Evolutionary conservation across 176 grass and related monocot genomes (phyloP), one percentile per base, ranked within the genome.

Genomic region (Panicum miliaceum): DNA sequence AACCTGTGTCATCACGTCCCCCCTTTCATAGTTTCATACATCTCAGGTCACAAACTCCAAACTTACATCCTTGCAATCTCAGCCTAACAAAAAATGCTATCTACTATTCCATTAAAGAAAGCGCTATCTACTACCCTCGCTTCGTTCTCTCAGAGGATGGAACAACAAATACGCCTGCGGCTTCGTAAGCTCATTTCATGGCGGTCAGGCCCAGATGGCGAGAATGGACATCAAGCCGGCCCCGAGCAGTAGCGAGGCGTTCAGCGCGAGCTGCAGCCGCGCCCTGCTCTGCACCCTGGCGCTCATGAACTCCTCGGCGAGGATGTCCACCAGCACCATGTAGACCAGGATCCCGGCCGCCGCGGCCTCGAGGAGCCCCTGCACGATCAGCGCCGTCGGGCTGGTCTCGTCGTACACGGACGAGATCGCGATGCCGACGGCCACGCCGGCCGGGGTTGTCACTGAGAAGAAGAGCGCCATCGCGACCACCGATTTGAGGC

Each of bases 291-390:
- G 95, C 60, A 93, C 95, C 32, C 43, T 72, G 11, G 64, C 57
- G 48, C 81, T 92, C 79, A 62, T 80, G 67, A 94, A 91, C 36
- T 94, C 92, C 85, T 89, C 87, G 3, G 84, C 89, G 3, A 94
- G 86, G 43, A 94, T 76, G 69, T 94, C 89, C 12, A 91, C 92
- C 6, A 94, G 84, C 1, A 89, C 84, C 92, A 94, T 97, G 67
- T 94, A 97, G 14, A 92, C 59, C 29, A 92, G 80, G 42, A 97
- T 97, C 77, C 95, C 92, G 0, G 95, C 92, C 0, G 92, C 76
- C 0, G 71, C 84, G 2, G 92, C 84, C 61, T 94, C 61, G 0
- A 97, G 74, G 4, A 97, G 0, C 7, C 95, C 95, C 88, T 94
- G 81, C 8, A 94, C 84, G 0, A 94, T 79, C 74, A 94, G 83